A percentile compares a stretch with the other conserved stretches of the same genome.
Conservation (phyloP, 2,329 filamentous ascomycete species). For the Moelleriella libera region DNA sequence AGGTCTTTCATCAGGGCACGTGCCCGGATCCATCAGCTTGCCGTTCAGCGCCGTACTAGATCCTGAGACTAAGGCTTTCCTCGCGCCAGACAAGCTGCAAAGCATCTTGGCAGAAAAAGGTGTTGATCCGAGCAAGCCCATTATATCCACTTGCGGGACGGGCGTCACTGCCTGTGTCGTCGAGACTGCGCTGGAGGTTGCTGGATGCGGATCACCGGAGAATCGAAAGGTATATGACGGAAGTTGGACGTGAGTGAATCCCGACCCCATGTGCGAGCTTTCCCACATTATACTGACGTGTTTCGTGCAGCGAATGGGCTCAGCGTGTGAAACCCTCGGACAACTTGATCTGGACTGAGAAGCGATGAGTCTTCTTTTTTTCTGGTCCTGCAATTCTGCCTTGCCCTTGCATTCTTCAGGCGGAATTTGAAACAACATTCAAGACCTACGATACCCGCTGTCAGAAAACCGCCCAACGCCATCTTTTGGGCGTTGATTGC, state of each 20-base stretch:
- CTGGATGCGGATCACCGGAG: constrained; percentile 54
- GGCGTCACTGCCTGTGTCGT: constrained; percentile 88
- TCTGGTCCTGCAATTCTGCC: not conserved
- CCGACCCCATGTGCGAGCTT: not conserved
- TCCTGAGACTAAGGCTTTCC: constrained; percentile 65
- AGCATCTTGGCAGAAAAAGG: constrained; percentile 69
- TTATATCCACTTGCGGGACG: constrained; percentile 82
- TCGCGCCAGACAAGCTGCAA: constrained; percentile 56
- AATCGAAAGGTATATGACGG: constrained; percentile 79
- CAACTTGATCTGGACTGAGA: constrained; percentile 44
- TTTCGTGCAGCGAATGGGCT: constrained; percentile 45
- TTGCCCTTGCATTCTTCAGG: not conserved
- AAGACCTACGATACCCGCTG: too few relatives aligned
- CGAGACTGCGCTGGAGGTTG: constrained; percentile 71
- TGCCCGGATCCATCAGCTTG: constrained; percentile 75
- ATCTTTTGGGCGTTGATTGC: too few relatives aligned
- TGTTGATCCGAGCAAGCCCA: constrained; percentile 63
- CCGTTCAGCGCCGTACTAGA: constrained; percentile 72
- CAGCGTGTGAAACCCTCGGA: constrained; percentile 49
- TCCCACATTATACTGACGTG: too few relatives aligned
- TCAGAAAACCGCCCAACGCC: too few relatives aligned
- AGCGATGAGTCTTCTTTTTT: constrained; percentile 8
- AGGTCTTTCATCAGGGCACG: constrained; percentile 78
- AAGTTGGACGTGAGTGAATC: constrained; percentile 76
- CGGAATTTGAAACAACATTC: not conserved